Conservation (phyloP, 495 filamentous ascomycete species). For the Pyrenopolyporus hunteri region DNA sequence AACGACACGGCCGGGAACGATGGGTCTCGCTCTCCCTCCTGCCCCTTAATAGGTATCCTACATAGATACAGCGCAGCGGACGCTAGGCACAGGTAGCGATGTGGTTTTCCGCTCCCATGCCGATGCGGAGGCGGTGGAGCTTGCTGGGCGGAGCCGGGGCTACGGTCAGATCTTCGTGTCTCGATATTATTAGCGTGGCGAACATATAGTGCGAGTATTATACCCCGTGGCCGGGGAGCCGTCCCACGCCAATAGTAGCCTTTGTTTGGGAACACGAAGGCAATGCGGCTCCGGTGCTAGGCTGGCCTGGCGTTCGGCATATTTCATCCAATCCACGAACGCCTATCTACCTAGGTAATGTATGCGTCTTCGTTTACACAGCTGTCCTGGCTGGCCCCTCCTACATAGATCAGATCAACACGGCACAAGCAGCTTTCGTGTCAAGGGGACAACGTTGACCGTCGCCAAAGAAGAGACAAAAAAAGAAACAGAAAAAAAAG, state of each 20-base stretch:
- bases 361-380: too few relatives aligned
- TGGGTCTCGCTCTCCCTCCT: background rate
- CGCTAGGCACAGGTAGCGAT: conserved; percentile 6
- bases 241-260: conserved; percentile 9
- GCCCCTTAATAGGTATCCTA: background rate
- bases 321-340: conserved; percentile 23
- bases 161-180: conserved; percentile 34
- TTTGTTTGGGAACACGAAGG: conserved; percentile 23
- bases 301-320: conserved; percentile 10
- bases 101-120: conserved; percentile 17
- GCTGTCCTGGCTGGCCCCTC: too few relatives aligned
- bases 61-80: conserved; percentile 27
- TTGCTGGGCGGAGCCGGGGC: conserved; percentile 31
- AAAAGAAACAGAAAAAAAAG: too few relatives aligned
- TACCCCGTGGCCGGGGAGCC: conserved; percentile 7
- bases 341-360: too few relatives aligned
- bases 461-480: too few relatives aligned
- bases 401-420: too few relatives aligned
- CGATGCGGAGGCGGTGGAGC: conserved; percentile 36
- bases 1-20: conserved; percentile 15
- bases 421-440: background rate
- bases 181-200: conserved; percentile 37
- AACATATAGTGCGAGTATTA: conserved; percentile 16
- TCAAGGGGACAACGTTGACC: background rate
- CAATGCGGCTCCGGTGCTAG: conserved; percentile 35